These are phyloP conservation scores for Rhazya stricta DNA, from an alignment of 257 asterid species.

Conservation along the genomic window DNA sequence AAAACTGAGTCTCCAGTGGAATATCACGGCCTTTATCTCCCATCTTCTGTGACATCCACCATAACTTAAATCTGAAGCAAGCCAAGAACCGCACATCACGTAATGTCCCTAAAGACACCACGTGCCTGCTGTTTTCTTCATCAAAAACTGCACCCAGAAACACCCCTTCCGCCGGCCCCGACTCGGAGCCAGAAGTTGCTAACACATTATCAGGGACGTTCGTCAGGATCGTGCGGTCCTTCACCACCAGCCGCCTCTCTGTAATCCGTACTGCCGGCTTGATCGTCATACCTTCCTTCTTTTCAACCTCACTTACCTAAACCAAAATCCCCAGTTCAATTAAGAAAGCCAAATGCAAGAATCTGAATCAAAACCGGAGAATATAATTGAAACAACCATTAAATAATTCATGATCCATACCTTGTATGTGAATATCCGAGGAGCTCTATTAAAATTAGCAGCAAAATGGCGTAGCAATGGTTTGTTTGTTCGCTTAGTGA, in stretches of 20 bases:
- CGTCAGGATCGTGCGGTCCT: slow-evolving; percentile 27
- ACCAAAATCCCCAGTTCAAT: not conserved
- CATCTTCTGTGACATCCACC: slow-evolving; percentile 98
- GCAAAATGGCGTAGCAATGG: not conserved
- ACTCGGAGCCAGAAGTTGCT: slow-evolving; percentile 25
- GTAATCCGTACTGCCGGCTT: slow-evolving; percentile 21
- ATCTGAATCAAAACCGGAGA: not conserved
- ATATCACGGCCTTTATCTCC: slow-evolving; percentile 68
- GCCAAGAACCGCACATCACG: slow-evolving; percentile 63
- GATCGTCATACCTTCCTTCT: slow-evolving; percentile 31
- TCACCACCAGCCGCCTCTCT: slow-evolving; percentile 31
- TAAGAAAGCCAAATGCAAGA: not conserved
- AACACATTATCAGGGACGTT: slow-evolving; percentile 36
- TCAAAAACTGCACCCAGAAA: slow-evolving; percentile 37
- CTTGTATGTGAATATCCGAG: slow-evolving; percentile 18
- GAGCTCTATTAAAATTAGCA: not conserved
- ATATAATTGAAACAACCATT: not conserved
- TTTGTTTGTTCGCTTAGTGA: not conserved
- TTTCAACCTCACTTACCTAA: slow-evolving; percentile 22
- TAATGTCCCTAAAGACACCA: slow-evolving; percentile 33
- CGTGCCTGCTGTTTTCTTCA: slow-evolving; percentile 29
- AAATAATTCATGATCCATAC: not conserved
- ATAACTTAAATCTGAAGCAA: slow-evolving; percentile 73
- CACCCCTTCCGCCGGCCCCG: slow-evolving; percentile 39
- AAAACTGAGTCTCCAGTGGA: slow-evolving; percentile 76